These are phyloP conservation scores for Aspergillus persii DNA, from an alignment of 2,329 filamentous ascomycete species.

Conservation along the genomic window DNA sequence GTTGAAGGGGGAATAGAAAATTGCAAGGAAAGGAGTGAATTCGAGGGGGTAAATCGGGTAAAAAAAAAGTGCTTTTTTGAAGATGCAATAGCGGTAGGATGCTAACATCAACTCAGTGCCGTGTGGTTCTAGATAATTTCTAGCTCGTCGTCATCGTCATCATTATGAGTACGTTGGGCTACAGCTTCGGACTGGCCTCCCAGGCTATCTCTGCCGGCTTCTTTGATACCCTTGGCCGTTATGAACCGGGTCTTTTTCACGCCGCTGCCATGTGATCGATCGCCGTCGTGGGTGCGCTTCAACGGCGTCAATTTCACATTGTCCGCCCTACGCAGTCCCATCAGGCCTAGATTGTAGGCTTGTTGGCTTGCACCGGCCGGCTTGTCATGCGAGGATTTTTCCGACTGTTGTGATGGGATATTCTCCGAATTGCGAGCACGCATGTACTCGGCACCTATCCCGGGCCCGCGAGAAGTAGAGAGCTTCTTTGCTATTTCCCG, in stretches of 20 bases:
- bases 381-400: conserved; percentile 4
- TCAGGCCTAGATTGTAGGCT: conserved; percentile 22
- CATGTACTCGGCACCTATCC: conserved; percentile 47
- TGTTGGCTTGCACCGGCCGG: background rate
- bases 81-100: background rate
- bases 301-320: conserved; percentile 41
- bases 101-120: background rate
- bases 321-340: conserved; percentile 34
- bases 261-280: conserved; percentile 32
- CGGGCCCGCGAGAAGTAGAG: conserved; percentile 30
- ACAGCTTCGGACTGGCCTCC: conserved; percentile 48
- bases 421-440: conserved; percentile 33
- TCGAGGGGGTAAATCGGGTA: background rate
- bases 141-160: conserved; percentile 52
- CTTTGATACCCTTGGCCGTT: conserved; percentile 72
- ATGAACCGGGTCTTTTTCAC: conserved; percentile 74
- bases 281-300: conserved; percentile 38
- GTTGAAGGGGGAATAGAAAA: background rate
- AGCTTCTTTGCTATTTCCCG: conserved; percentile 45
- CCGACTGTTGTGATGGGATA: conserved; percentile 7
- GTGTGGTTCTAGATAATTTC: conserved; percentile 41
- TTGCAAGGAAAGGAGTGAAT: background rate
- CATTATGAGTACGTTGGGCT: conserved; percentile 44
- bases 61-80: background rate
- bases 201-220: conserved; percentile 72